A percentile compares a stretch with the other conserved stretches of the same genome.
Evolutionary conservation across 1,284 basidiomycete species (phyloP).

Genomic region (Apiotrichum mycotoxinovorans): DNA sequence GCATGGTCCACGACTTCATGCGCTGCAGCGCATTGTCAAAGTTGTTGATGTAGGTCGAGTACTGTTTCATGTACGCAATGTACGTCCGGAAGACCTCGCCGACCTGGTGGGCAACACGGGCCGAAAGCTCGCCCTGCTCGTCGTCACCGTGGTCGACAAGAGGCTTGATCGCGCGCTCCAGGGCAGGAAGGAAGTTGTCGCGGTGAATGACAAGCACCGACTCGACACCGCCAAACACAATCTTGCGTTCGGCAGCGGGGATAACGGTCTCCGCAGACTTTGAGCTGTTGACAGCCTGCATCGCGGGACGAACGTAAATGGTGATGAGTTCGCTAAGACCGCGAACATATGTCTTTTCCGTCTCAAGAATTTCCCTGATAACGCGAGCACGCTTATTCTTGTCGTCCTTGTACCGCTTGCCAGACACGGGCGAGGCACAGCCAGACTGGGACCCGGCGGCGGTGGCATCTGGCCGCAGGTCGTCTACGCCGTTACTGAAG

Average conservation of each 20-base stretch:
- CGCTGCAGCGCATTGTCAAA: slow-evolving; percentile 86
- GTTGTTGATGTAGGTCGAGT: slow-evolving; percentile 94
- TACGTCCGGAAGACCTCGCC: slow-evolving; percentile 87
- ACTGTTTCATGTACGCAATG: slow-evolving; percentile 95
- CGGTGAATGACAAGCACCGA: slow-evolving; percentile 87
- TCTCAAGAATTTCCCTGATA: slow-evolving; percentile 83
- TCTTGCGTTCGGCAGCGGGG: slow-evolving; percentile 68
- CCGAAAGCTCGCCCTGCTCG: slow-evolving; percentile 67
- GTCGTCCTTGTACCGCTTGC: slow-evolving; percentile 84
- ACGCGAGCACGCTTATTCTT: slow-evolving; percentile 72
- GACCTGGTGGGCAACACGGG: slow-evolving; percentile 71
- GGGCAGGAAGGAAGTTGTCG: slow-evolving; percentile 82
- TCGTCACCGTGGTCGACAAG: slow-evolving; percentile 63
- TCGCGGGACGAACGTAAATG: slow-evolving; percentile 87
- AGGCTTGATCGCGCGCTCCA: slow-evolving; percentile 70
- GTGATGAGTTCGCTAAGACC: slow-evolving; percentile 87
- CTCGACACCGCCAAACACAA: slow-evolving; percentile 90
- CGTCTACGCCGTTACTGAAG: slow-evolving; percentile 13
- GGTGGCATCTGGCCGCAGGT: background rate
- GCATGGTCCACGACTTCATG: slow-evolving; percentile 72
- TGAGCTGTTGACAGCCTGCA: slow-evolving; percentile 62
- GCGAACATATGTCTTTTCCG: slow-evolving; percentile 92
- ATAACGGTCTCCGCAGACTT: slow-evolving; percentile 67
- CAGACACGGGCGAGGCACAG: slow-evolving; percentile 50
- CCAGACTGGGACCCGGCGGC: too few relatives aligned